Evolutionary conservation across 352 stramenopile species (phyloP).

Genomic region (Pythium periplocum): DNA sequence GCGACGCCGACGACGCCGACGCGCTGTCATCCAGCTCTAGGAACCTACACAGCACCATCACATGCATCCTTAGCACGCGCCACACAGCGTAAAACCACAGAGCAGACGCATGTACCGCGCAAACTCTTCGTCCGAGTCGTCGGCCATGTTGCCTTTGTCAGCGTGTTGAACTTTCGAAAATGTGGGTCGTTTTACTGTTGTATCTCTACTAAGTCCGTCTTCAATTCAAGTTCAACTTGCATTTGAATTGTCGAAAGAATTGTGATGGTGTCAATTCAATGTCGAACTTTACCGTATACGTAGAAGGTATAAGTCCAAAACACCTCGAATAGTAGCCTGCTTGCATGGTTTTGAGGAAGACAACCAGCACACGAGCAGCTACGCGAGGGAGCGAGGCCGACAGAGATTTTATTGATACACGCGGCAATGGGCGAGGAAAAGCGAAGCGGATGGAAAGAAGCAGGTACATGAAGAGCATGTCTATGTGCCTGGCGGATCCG

Average conservation of each 20-base stretch:
- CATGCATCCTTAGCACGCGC: neutral
- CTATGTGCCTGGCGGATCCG: too few species aligned
- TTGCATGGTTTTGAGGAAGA: neutral
- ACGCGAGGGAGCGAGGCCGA: neutral
- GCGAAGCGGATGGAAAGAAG: slow-evolving; percentile 25
- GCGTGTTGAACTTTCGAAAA: slow-evolving; percentile 6
- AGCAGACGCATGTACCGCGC: slow-evolving; percentile 27
- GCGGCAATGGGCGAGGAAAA: slow-evolving; percentile 47
- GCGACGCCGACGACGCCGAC: slow-evolving; percentile 28
- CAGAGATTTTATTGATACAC: neutral
- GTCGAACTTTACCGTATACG: neutral
- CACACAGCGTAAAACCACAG: neutral
- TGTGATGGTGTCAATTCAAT: neutral
- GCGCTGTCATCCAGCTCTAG: slow-evolving; percentile 50
- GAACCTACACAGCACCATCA: slow-evolving; percentile 27
- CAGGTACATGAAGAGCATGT: slow-evolving; percentile 10
- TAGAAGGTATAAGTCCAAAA: neutral
- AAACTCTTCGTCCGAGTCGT: slow-evolving; percentile 60
- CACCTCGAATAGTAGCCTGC: neutral
- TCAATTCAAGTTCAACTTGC: neutral
- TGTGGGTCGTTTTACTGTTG: slow-evolving; percentile 1
- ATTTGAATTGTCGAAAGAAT: neutral
- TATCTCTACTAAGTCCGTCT: neutral
- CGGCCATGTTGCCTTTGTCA: slow-evolving; percentile 20
- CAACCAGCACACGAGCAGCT: neutral